These are phyloP conservation scores for Gaillardinia entomophila DNA, from an alignment of 805 yeast genomes.

Conservation along the genomic window DNA sequence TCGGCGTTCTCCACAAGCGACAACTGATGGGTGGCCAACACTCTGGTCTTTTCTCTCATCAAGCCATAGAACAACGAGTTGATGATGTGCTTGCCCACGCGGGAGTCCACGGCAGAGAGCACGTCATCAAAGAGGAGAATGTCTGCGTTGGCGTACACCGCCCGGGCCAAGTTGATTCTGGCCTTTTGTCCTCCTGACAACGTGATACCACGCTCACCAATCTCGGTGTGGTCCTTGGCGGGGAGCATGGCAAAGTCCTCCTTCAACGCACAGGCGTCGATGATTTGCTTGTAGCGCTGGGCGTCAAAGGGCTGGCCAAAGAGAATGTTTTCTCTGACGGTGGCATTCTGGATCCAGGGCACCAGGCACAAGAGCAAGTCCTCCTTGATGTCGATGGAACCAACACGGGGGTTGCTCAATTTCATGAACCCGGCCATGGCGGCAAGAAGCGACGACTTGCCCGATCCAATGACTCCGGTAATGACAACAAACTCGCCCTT, in stretches of 20 bases:
- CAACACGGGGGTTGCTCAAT: constrained; percentile 18
- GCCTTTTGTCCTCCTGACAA: constrained; percentile 44
- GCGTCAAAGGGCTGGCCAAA: constrained; percentile 31
- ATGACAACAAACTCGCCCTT: constrained; percentile 34
- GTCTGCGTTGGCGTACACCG: constrained; percentile 28
- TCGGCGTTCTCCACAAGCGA: constrained; percentile 34
- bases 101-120: constrained; percentile 39
- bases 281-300: constrained; percentile 18
- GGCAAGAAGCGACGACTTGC: constrained; percentile 34
- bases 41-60: constrained; percentile 26
- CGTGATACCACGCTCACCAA: constrained; percentile 41
- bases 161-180: constrained; percentile 39
- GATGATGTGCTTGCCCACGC: constrained; percentile 38
- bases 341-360: constrained; percentile 42
- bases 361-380: constrained; percentile 28
- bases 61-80: constrained; percentile 28
- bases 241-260: constrained; percentile 31
- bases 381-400: constrained; percentile 18
- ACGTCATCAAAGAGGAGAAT: constrained; percentile 38
- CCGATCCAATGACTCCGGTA: constrained; percentile 40
- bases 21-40: constrained; percentile 41
- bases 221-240: constrained; percentile 35
- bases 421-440: constrained; percentile 39
- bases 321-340: constrained; percentile 33
- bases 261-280: constrained; percentile 35